These are phyloP conservation scores for Wickerhamiella azyma DNA, from an alignment of 805 yeast species.

Conservation along the genomic window DNA sequence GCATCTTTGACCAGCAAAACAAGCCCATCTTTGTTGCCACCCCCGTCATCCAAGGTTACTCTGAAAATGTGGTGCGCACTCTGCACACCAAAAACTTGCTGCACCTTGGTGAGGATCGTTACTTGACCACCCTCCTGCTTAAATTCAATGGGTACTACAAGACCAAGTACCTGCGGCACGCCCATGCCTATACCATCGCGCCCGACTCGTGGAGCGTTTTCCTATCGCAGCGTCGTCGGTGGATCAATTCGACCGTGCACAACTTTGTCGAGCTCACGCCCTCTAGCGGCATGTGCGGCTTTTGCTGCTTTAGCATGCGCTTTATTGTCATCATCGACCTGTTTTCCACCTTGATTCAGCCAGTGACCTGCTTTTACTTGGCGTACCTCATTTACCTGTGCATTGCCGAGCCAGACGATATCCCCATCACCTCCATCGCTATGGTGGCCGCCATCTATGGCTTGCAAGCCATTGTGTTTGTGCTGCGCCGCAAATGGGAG, in stretches of 20 bases:
- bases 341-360: conserved; percentile 46
- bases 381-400: conserved; percentile 40
- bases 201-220: conserved; percentile 45
- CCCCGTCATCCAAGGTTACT: conserved; percentile 41
- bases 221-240: conserved; percentile 51
- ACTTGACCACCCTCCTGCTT: conserved; percentile 41
- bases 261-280: conserved; percentile 47
- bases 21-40: conserved; percentile 49
- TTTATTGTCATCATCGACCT: conserved; percentile 44
- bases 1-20: conserved; percentile 39
- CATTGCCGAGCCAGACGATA: conserved; percentile 31
- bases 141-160: conserved; percentile 42
- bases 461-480: conserved; percentile 40
- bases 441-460: conserved; percentile 45
- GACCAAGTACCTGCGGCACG: conserved; percentile 43
- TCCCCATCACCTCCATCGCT: conserved; percentile 43
- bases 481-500: conserved; percentile 33
- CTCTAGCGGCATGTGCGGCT: conserved; percentile 48
- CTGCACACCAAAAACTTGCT: conserved; percentile 47
- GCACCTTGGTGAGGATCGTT: conserved; percentile 51
- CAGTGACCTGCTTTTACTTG: conserved; percentile 39
- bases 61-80: conserved; percentile 43
- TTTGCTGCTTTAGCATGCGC: conserved; percentile 52
- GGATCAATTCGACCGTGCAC: conserved; percentile 56
- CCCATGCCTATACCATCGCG: conserved; percentile 45